Base-by-base conservation (phyloP, 805 yeast genomes). In the Sungouiozyma intestinalis region DNA sequence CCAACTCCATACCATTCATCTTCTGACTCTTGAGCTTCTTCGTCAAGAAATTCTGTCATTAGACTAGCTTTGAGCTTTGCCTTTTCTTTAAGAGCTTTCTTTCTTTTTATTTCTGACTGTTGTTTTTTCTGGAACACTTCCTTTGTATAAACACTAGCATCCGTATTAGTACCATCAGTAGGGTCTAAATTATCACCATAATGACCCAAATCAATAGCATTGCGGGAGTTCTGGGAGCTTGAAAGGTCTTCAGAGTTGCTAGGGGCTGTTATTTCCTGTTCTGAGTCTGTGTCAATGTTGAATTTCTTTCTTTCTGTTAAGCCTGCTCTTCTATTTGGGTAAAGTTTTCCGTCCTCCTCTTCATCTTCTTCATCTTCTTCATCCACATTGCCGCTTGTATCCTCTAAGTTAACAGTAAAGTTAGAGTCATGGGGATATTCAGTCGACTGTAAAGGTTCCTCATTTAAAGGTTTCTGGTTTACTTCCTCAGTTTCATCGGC, bases 1-100 rank as follows among this genome's bases (percentile, higher is more conserved):
- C 90, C 92, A 39, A 81, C 52, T 3, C 92, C 94, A 39, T 73
- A 73, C 84, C 86, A 85, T 65, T 85, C 94, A 67, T 85, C 94
- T 46, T 85, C 94, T 32, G 92, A 82, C 64, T 85, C 94, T 50
- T 76, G 87, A 36, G 94, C 94, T 65, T 84, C 92, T 39, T 81
- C 79, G 52, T 85, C 90, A 57, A 84, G 67, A 41, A 85, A 71
- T 19, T 73, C 68, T 41, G 69, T 69, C 16, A 78, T 49, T 2
- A 88, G 88, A 44, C 64, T 69, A 21, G 72, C 64, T 47, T 73
- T 81, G 67, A 80, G 60, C 46, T 77, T 83, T 47, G 64, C 52
- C 43, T 64, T 72, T 40, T 73, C 62, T 40, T 58, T 52, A 32
- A 44, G 51, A 37, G 50, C 45, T 33, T 52, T 49, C 15, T 39